phyloP scores from a whole-genome alignment of 164 flowering plant species.

The Magnolia kwangsiensis region DNA sequence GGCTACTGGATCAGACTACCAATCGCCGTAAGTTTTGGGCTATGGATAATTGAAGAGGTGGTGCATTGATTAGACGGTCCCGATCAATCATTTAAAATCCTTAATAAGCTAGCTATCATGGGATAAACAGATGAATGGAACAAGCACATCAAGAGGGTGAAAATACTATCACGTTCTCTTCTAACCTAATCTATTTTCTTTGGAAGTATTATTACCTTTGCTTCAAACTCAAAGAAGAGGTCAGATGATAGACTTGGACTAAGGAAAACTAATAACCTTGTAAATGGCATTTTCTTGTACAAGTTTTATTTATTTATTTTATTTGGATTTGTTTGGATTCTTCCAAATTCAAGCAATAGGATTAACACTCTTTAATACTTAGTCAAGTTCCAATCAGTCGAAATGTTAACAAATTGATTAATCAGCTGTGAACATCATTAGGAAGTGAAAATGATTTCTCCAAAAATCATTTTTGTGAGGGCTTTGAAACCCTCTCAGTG shows the following conservation, averaged over 20 bases:
- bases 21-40: no score
- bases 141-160: background rate
- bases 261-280: background rate
- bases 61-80: no score
- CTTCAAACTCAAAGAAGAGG: background rate
- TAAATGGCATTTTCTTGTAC: background rate
- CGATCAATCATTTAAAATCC: background rate
- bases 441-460: background rate
- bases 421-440: background rate
- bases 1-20: no score
- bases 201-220: background rate
- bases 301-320: background rate
- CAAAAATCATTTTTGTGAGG: background rate
- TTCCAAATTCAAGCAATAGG: slow-evolving; percentile 1
- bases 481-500: background rate
- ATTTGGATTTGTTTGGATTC: slow-evolving; percentile 1
- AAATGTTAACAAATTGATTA: background rate
- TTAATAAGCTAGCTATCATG: background rate
- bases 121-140: background rate
- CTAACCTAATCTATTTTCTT: background rate
- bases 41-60: no score
- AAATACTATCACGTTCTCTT: background rate
- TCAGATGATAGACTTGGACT: background rate
- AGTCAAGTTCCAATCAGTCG: background rate
- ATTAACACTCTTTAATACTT: background rate